These are phyloP conservation scores for Fusarium proliferatum DNA, from an alignment of 2,329 filamentous ascomycete genomes.

Conservation along the genomic window DNA sequence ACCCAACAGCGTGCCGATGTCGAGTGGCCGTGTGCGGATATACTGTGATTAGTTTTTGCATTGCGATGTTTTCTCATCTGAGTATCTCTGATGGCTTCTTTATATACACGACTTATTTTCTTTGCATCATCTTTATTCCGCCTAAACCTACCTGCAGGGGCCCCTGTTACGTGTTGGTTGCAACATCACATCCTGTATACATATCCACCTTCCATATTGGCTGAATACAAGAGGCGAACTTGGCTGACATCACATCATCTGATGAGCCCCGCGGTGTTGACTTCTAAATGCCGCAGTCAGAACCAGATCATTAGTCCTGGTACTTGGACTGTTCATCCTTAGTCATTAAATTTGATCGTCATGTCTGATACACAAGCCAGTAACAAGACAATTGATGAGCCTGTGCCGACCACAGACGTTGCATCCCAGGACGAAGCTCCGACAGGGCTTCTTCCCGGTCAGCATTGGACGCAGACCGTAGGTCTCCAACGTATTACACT, in stretches of 20 bases:
- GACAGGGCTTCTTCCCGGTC: not conserved
- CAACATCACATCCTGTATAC: not conserved
- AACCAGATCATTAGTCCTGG: accelerated
- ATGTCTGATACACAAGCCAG: not conserved
- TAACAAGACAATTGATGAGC: not conserved
- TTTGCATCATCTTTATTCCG: not conserved
- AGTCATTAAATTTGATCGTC: not conserved
- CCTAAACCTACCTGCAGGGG: not conserved
- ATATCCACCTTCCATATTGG: not conserved
- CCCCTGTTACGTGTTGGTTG: not conserved
- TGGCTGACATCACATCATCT: not conserved
- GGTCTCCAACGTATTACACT: accelerated
- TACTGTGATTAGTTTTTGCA: not conserved
- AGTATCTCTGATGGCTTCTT: not conserved
- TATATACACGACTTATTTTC: not conserved
- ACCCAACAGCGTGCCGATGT: not conserved
- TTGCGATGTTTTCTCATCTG: too few species aligned
- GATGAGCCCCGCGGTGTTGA: not conserved
- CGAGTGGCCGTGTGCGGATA: not conserved
- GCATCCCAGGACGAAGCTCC: not conserved
- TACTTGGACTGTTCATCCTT: not conserved
- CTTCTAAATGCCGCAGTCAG: not conserved
- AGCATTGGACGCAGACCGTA: constrained; percentile 4
- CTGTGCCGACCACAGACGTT: not conserved
- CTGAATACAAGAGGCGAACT: not conserved